These are phyloP conservation scores for Clausena lansium DNA, from an alignment of 345 rosid species.

Conservation along the genomic window DNA sequence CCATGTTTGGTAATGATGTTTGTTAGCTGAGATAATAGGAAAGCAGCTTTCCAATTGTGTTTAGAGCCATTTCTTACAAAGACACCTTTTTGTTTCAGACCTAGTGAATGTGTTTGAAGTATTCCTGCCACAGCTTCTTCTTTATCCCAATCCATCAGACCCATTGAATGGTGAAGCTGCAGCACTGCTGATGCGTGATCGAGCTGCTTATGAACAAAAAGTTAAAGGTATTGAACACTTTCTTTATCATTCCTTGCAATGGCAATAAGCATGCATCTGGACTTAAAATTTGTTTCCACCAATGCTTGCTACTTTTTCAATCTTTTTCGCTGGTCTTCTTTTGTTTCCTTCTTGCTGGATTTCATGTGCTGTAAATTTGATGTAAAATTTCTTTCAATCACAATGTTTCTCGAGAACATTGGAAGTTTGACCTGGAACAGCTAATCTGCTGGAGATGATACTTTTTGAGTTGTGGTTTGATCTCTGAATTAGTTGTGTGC, in stretches of 20 bases:
- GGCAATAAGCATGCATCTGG: not conserved
- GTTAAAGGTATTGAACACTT: constrained; percentile 19
- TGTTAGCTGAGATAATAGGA: not conserved
- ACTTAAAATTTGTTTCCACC: not conserved
- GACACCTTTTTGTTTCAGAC: constrained; percentile 39
- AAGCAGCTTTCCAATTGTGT: not conserved
- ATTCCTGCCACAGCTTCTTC: constrained; percentile 74
- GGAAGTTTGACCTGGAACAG: too few species aligned
- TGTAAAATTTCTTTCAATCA: not conserved
- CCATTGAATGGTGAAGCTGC: constrained; percentile 88
- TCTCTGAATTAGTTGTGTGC: not conserved
- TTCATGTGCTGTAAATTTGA: not conserved
- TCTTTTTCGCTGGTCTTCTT: too few species aligned
- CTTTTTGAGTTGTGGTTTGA: not conserved
- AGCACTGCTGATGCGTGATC: constrained; percentile 61
- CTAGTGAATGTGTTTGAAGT: constrained; percentile 73
- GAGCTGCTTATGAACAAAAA: constrained; percentile 50
- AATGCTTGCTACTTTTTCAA: not conserved
- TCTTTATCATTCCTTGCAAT: not conserved
- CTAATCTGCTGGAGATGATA: not conserved
- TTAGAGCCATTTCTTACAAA: constrained; percentile 15
- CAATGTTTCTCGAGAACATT: too few species aligned
- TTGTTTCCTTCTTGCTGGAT: not conserved
- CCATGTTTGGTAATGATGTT: constrained; percentile 56
- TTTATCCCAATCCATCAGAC: constrained; percentile 73